These are phyloP conservation scores for Erythrophleum fordii DNA, from an alignment of 306 rosid species.

Conservation along the genomic window DNA sequence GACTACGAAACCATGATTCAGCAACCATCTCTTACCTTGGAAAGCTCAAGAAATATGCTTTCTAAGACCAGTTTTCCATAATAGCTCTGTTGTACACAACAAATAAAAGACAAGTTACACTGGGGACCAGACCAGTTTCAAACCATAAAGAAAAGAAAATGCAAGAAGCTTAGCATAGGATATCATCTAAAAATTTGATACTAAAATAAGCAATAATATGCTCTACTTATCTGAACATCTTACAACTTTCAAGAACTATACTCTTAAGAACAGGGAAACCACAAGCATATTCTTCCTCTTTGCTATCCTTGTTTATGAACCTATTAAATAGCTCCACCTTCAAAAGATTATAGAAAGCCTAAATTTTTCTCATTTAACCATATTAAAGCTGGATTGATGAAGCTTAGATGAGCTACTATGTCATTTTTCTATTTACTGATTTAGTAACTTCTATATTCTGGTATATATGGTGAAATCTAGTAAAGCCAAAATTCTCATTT, in stretches of 20 bases:
- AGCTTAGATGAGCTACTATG: neutral
- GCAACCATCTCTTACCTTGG: slow-evolving; percentile 68
- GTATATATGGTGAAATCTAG: slow-evolving; percentile 7
- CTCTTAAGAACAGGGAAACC: slow-evolving; percentile 1
- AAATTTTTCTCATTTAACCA: neutral
- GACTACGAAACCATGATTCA: slow-evolving; percentile 83
- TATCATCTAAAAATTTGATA: neutral
- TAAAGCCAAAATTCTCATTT: slow-evolving; percentile 10
- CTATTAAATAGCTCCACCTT: slow-evolving; percentile 3
- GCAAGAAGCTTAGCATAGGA: slow-evolving; percentile 11
- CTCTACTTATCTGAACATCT: neutral
- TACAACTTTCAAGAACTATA: neutral
- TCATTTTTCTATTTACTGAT: neutral
- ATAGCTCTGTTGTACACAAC: slow-evolving; percentile 43
- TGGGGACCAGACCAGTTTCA: slow-evolving; percentile 28
- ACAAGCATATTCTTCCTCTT: slow-evolving; percentile 8
- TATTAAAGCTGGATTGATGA: neutral
- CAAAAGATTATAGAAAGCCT: neutral
- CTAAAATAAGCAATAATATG: slow-evolving; percentile 2
- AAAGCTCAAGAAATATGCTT: slow-evolving; percentile 36
- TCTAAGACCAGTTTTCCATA: slow-evolving; percentile 48
- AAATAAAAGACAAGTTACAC: slow-evolving; percentile 33
- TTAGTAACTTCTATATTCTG: neutral
- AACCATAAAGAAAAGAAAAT: slow-evolving; percentile 18
- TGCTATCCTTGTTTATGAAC: neutral